These are phyloP conservation scores for Yamadazyma sp. DNA, from an alignment of 805 yeast genomes.

Conservation along the genomic window DNA sequence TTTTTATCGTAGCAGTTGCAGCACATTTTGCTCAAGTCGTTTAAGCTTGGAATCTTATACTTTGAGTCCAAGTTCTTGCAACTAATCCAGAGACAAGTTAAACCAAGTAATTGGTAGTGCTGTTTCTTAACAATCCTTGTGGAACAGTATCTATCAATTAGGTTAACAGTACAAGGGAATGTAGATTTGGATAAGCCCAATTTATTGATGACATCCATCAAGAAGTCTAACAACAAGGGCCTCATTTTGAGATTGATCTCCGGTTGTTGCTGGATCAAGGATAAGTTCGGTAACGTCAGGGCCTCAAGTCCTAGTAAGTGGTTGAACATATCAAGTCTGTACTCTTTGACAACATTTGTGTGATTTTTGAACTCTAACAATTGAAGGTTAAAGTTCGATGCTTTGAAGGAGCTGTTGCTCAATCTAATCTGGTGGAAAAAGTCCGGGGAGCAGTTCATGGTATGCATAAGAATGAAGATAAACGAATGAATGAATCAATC, in stretches of 20 bases:
- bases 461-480: slow-evolving; percentile 7
- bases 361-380: slow-evolving; percentile 51
- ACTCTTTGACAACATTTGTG: slow-evolving; percentile 41
- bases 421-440: slow-evolving; percentile 33
- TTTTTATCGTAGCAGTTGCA: slow-evolving; percentile 56
- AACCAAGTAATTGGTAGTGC: slow-evolving; percentile 45
- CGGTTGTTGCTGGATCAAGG: slow-evolving; percentile 45
- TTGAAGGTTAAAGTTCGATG: slow-evolving; percentile 41
- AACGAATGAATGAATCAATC: slow-evolving; percentile 13
- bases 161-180: slow-evolving; percentile 45
- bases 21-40: slow-evolving; percentile 54
- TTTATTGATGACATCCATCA: slow-evolving; percentile 46
- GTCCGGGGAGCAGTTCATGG: slow-evolving; percentile 27
- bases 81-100: slow-evolving; percentile 45
- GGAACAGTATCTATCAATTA: slow-evolving; percentile 45
- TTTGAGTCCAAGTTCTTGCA: slow-evolving; percentile 52
- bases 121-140: slow-evolving; percentile 46
- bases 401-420: slow-evolving; percentile 32
- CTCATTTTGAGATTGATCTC: slow-evolving; percentile 46
- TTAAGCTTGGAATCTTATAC: slow-evolving; percentile 56
- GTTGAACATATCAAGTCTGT: slow-evolving; percentile 42
- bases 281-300: slow-evolving; percentile 30
- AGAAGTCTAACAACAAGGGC: slow-evolving; percentile 42
- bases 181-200: slow-evolving; percentile 39
- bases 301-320: slow-evolving; percentile 34